Evolutionary conservation across 371 early-diverging fungal genomes (phyloP), one percentile per base, ranked within the genome.

Genomic region (Apophysomyces sp.): DNA sequence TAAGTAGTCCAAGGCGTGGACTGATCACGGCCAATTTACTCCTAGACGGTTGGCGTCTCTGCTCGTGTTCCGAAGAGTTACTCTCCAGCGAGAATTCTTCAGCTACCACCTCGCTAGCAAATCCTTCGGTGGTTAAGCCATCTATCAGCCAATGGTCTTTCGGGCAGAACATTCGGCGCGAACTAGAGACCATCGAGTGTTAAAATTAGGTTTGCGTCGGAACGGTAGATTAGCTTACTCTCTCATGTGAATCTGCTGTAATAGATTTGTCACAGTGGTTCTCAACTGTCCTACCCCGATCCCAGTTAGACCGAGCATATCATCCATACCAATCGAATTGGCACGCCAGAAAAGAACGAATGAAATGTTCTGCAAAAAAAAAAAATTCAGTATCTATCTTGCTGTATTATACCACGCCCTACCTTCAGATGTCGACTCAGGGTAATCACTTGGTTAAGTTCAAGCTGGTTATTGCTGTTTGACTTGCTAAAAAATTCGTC

Each of bases 211-310:
- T 7, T 15, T 18, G 54, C 24, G 31, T n/a, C n/a, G 51, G 6
- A 29, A 28, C 15, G 29, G 15, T 27, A 6, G 8, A 21, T 32
- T 40, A 21, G 76, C 84, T 68, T 81, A 91, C 90, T 94, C 92
- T 78, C 94, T 78, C 32, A 87, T 84, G 73, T 93, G 92, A 34
- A 94, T 78, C 60, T 92, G 94, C 53, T 86, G 88, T 11, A 92
- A 69, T n/a, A 93, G 66, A 40, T 80, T 81, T 0, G 91, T 89
- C 4, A 88, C 78, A 9, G 78, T 77, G 24, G 84, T 79, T 12
- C 89, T 76, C 44, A 93, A 61, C 44, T 89, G 85, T 27, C 62
- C 71, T 4, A 89, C 56, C 12, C 67, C 73, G 12, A 87, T 82
- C 13, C 77, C 78, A 0, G 88, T 81, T 3, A 71, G 75, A 4